Conservation (phyloP, 805 yeast genomes). For the Schizosaccharomyces lindneri region DNA sequence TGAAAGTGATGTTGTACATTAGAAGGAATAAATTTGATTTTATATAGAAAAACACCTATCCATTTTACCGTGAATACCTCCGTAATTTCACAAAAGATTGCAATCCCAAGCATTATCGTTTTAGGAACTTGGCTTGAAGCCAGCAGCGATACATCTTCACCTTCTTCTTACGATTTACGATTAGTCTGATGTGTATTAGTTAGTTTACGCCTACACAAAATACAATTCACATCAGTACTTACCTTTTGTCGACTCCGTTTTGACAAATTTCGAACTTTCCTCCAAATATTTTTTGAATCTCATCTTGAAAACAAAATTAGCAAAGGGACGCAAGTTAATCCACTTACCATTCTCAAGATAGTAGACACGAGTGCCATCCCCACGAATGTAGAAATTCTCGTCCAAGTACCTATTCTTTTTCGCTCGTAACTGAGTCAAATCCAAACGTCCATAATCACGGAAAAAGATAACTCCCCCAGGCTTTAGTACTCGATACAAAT, state of each 20-base stretch:
- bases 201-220: not conserved
- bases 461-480: constrained; percentile 83
- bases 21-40: too few relatives aligned
- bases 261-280: not conserved
- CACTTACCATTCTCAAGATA: constrained; percentile 90
- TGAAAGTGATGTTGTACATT: too few relatives aligned
- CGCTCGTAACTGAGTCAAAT: constrained; percentile 81
- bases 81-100: too few relatives aligned
- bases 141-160: constrained; percentile 90
- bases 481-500: constrained; percentile 46
- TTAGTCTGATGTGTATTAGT: constrained; percentile 52
- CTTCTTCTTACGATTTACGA: constrained; percentile 78
- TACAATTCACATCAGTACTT: not conserved
- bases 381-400: constrained; percentile 85
- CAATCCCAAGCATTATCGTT: not conserved
- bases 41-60: too few relatives aligned
- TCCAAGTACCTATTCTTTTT: constrained; percentile 68
- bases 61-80: too few relatives aligned
- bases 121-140: constrained; percentile 74
- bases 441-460: constrained; percentile 89
- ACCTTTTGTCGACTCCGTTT: constrained; percentile 1
- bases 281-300: not conserved
- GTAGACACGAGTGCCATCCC: constrained; percentile 93
- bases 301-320: not conserved
- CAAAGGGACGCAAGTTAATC: constrained; percentile 35